Conservation (phyloP, 768 basidiomycete genomes). For the Amanita inopinata region DNA sequence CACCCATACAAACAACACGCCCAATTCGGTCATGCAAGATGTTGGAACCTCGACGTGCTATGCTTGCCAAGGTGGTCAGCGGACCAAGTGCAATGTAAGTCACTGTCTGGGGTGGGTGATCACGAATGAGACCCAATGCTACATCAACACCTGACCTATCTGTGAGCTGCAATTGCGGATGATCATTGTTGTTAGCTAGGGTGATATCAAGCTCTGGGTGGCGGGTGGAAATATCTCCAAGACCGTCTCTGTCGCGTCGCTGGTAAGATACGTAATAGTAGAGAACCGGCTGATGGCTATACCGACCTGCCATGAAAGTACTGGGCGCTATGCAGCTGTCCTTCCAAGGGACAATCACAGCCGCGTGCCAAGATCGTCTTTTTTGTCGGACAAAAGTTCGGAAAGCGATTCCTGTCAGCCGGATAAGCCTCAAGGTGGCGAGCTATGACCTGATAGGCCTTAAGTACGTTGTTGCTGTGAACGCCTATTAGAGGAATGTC, state of each 20-base stretch:
- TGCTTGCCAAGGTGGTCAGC: slow-evolving; percentile 68
- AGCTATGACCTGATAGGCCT: slow-evolving; percentile 60
- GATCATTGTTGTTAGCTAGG: slow-evolving; percentile 12
- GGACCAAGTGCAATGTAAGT: slow-evolving; percentile 72
- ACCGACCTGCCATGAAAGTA: slow-evolving; percentile 78
- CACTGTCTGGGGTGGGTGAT: slow-evolving; percentile 39
- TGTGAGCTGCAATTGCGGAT: slow-evolving; percentile 38
- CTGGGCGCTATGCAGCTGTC: slow-evolving; percentile 63
- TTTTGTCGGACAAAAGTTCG: slow-evolving; percentile 38
- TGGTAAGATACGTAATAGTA: too few species aligned
- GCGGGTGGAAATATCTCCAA: slow-evolving; percentile 46
- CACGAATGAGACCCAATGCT: slow-evolving; percentile 42
- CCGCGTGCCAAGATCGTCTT: slow-evolving; percentile 64
- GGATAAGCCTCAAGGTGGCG: slow-evolving; percentile 49
- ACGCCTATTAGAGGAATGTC: background rate
- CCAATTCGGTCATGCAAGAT: slow-evolving; percentile 52
- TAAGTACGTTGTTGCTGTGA: slow-evolving; percentile 63
- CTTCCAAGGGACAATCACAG: slow-evolving; percentile 54
- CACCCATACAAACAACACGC: slow-evolving; percentile 87
- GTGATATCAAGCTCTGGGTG: slow-evolving; percentile 55
- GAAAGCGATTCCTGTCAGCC: slow-evolving; percentile 44
- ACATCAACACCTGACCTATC: slow-evolving; percentile 42
- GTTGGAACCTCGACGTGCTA: slow-evolving; percentile 45
- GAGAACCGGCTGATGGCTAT: background rate
- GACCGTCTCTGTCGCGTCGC: slow-evolving; percentile 50